A percentile compares a stretch with the other conserved stretches of the same genome.
Conservation (phyloP, 768 basidiomycete genomes). For the Amylocystis lapponica region DNA sequence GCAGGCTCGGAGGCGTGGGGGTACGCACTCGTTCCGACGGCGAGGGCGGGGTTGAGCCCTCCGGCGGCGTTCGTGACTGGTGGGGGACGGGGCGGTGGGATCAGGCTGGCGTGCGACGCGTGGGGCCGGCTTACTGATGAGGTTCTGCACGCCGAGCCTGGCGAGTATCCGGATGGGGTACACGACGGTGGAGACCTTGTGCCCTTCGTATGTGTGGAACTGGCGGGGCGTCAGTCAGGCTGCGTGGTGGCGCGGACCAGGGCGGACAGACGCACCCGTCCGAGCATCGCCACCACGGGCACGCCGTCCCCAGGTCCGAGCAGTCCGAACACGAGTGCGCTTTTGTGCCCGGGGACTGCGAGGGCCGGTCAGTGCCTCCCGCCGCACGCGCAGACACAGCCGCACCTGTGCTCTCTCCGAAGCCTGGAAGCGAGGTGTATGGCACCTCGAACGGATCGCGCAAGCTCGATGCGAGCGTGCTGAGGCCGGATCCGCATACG, state of each 20-base stretch:
- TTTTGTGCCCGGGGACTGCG: constrained; percentile 77
- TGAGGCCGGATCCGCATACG: constrained; percentile 83
- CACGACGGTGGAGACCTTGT: constrained; percentile 58
- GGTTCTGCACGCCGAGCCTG: constrained; percentile 62
- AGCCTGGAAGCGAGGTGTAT: constrained; percentile 67
- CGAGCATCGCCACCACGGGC: constrained; percentile 87
- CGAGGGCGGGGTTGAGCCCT: constrained; percentile 63
- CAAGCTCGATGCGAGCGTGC: constrained; percentile 61
- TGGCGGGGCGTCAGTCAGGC: constrained; percentile 23
- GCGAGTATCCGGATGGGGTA: constrained; percentile 81
- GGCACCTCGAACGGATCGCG: constrained; percentile 53
- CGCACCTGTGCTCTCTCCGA: constrained; percentile 71
- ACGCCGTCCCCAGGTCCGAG: constrained; percentile 58
- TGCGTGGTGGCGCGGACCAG: neutral
- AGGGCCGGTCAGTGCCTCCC: neutral
- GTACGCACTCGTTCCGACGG: constrained; percentile 74
- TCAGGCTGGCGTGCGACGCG: no score
- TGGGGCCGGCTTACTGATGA: constrained; percentile 59
- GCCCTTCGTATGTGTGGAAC: constrained; percentile 88
- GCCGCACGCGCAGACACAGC: neutral
- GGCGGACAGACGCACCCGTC: constrained; percentile 47
- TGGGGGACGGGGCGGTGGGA: neutral
- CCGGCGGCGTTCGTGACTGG: constrained; percentile 88
- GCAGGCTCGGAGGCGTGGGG: neutral
- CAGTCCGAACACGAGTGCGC: constrained; percentile 73